Evolutionary conservation across 2,329 filamentous ascomycete genomes (phyloP).

Genomic region (Diaporthe sp.): DNA sequence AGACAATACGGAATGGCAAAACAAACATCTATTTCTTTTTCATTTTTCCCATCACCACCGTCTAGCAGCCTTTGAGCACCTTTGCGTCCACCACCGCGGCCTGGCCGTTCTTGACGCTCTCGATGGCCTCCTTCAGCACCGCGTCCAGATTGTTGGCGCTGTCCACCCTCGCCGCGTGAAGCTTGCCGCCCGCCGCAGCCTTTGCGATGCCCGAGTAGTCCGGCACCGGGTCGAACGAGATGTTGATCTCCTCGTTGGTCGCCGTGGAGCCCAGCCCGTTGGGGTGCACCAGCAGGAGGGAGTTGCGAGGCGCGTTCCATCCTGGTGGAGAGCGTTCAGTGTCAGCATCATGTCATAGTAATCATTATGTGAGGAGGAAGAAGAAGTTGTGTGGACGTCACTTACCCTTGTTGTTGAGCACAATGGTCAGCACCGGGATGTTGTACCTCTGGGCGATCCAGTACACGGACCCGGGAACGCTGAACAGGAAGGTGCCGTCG

Average conservation of each 20-base stretch:
- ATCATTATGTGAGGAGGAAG: not conserved
- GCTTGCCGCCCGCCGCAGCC: slow-evolving; percentile 68
- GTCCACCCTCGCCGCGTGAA: slow-evolving; percentile 64
- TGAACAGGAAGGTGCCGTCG: slow-evolving; percentile 64
- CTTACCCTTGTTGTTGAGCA: slow-evolving; percentile 66
- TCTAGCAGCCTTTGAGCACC: slow-evolving; percentile 53
- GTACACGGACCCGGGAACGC: slow-evolving; percentile 62
- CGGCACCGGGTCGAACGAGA: slow-evolving; percentile 69
- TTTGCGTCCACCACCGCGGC: slow-evolving; percentile 68
- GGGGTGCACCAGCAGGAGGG: slow-evolving; percentile 70
- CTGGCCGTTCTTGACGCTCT: slow-evolving; percentile 63
- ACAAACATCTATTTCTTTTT: not conserved
- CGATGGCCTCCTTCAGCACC: slow-evolving; percentile 64
- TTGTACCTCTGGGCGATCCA: slow-evolving; percentile 63
- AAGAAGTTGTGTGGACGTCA: not conserved
- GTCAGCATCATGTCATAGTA: not conserved
- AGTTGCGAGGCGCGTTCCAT: slow-evolving; percentile 72
- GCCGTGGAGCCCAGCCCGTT: slow-evolving; percentile 67
- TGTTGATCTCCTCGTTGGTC: slow-evolving; percentile 74
- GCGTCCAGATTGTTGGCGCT: slow-evolving; percentile 60
- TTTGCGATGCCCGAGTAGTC: slow-evolving; percentile 73
- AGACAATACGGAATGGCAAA: not conserved
- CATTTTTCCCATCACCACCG: not conserved
- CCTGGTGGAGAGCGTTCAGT: slow-evolving; percentile 49
- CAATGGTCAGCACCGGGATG: slow-evolving; percentile 63